Conservation (phyloP, 306 rosid species). For the Rosa chinensis region DNA sequence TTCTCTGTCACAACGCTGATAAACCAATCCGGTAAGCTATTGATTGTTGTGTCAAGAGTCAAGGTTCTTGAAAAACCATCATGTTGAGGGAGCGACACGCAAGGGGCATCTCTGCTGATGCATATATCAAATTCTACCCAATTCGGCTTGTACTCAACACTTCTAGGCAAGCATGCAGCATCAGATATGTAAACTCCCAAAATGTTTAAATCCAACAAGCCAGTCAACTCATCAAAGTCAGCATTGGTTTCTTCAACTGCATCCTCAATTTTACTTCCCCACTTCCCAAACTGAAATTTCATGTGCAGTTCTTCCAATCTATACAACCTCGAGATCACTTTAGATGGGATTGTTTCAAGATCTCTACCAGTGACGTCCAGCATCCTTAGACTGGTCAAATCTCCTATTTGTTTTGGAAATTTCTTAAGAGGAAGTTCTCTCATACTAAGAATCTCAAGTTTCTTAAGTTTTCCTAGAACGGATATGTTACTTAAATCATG, state of each 20-base stretch:
- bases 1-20: neutral
- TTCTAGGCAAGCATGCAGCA: neutral
- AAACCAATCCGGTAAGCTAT: neutral
- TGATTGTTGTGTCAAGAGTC: neutral
- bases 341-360: neutral
- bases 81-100: neutral
- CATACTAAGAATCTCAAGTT: slow-evolving; percentile 8
- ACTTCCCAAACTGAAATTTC: neutral
- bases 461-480: neutral
- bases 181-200: neutral
- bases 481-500: neutral
- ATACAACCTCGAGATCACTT: neutral
- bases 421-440: neutral
- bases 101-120: neutral
- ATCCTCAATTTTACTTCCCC: neutral
- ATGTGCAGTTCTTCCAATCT: neutral
- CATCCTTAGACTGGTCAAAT: neutral
- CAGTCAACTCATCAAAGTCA: neutral
- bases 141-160: neutral
- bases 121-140: neutral
- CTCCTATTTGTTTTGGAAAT: neutral
- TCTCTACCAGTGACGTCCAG: neutral
- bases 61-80: neutral
- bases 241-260: neutral
- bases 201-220: neutral